Evolutionary conservation across 2,329 filamentous ascomycete genomes (phyloP).

Genomic region (Arachnopeziza araneosa): DNA sequence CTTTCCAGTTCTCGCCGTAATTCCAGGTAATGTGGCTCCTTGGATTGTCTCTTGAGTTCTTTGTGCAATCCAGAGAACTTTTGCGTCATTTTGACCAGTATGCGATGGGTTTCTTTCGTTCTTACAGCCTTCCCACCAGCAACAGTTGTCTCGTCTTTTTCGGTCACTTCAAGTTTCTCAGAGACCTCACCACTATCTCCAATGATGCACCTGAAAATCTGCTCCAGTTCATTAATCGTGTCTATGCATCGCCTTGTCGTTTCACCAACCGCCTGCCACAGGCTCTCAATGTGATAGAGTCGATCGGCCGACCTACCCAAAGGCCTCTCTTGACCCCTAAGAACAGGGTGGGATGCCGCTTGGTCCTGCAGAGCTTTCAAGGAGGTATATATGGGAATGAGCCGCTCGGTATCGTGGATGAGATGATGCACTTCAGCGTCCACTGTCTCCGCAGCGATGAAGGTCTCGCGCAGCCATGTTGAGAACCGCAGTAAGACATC

Average conservation of each 20-base stretch:
- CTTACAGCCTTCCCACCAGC: too few species aligned
- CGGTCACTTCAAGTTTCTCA: too few species aligned
- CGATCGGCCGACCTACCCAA: conserved; percentile 2
- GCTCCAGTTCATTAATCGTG: too few species aligned
- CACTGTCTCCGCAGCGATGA: conserved; percentile 4
- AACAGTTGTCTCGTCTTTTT: too few species aligned
- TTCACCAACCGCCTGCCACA: too few species aligned
- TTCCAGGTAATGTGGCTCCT: conserved; percentile 2
- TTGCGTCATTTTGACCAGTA: conserved; percentile 3
- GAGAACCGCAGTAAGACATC: conserved; percentile 6
- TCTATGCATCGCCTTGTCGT: too few species aligned
- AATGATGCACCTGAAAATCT: too few species aligned
- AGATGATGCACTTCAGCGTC: conserved; percentile 8
- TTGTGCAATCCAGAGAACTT: conserved; percentile 6
- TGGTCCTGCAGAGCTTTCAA: too few species aligned
- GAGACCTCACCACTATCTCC: too few species aligned
- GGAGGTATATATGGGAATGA: too few species aligned
- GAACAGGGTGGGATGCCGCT: background rate
- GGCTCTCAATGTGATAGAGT: too few species aligned
- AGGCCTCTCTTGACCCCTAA: conserved; percentile 2
- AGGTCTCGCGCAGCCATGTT: conserved; percentile 7
- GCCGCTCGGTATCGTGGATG: conserved; percentile 3
- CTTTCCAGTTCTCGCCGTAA: conserved; percentile 4
- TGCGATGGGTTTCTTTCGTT: too few species aligned
- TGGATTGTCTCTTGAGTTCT: conserved; percentile 8